phyloP scores from a whole-genome alignment of 768 basidiomycete genomes.

The Termitomyces sp. region DNA sequence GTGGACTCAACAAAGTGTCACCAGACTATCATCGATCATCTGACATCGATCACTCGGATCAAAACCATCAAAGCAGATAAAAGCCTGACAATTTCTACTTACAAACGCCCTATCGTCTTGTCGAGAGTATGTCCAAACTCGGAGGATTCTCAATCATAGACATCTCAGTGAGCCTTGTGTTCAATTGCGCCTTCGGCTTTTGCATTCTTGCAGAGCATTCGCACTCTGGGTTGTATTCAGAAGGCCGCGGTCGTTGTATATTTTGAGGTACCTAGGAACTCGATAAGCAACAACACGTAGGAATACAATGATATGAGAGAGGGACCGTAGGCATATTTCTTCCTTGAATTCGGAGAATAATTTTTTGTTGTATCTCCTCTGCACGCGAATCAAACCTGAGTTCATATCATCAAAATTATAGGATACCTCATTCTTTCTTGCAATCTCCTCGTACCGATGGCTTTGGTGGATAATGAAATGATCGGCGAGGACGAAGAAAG shows the following conservation, averaged over 20 bases:
- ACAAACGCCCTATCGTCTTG: too few species aligned
- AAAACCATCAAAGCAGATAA: neutral
- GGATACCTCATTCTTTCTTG: conserved; percentile 63
- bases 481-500: conserved; percentile 80
- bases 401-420: neutral
- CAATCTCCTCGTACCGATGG: conserved; percentile 75
- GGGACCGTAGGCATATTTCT: conserved; percentile 65
- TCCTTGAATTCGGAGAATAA: conserved; percentile 77
- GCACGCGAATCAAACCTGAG: neutral
- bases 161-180: conserved; percentile 40
- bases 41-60: too few species aligned
- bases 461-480: conserved; percentile 90
- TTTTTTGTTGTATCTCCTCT: conserved; percentile 76
- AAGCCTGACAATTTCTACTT: too few species aligned
- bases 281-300: neutral
- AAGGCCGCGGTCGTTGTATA: conserved; percentile 47
- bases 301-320: neutral
- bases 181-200: conserved; percentile 56
- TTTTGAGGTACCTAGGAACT: conserved; percentile 54
- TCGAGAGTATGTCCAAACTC: too few species aligned
- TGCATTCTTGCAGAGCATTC: conserved; percentile 62
- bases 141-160: neutral
- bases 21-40: neutral
- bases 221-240: conserved; percentile 47
- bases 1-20: neutral